Evolutionary conservation across 345 rosid species (phyloP), one percentile per base, ranked within the genome.

Genomic region (Salix caprea): DNA sequence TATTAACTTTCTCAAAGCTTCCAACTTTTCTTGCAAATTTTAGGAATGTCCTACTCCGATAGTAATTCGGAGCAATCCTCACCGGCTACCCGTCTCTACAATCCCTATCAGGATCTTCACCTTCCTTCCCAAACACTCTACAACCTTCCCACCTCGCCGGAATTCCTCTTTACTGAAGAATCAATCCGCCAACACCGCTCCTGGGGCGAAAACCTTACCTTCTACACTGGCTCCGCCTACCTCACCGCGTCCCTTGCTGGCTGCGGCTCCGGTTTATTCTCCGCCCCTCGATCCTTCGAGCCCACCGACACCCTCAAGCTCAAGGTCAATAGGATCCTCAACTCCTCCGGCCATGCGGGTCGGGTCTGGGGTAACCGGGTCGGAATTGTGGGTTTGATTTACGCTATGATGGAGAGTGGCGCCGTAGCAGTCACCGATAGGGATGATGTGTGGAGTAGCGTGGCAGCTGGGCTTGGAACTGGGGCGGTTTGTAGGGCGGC

Each of bases 201-300:
- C 62, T 95, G 99, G 99, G 98, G 99, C 14, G 99, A 93, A 84
- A 96, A 93, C 65, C 91, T 96, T 75, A 91, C 98, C 56, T 96
- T 93, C 75, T 96, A 96, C 82, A 93, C 99, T 69, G 99, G 99
- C 10, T 74, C 90, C 5, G 88, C 92, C 67, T 95, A 95, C 81
- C 88, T 93, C 40, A 87, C 86, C 15, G 96, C 91, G 19, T 87
- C 98, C 16, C 60, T 87, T 34, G 80, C 81, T 70, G 99, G 97
- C 2, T 97, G 90, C 32, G 65, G 87, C 6, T 61, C 48, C 6
- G 99, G 99, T 0, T 18, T 90, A 21, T 24, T 78, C 79, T 77
- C 91, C 9, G 97, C 89, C 36, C 60, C 88, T 84, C 83, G 76
- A 74, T 85, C 92, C 71, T 88, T 93, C 83, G 98, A 96, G 80